Percentiles rank a stretch among this genome's conserved stretches.
Conservation (phyloP, 306 rosid species). For the Quillaja saponaria region DNA sequence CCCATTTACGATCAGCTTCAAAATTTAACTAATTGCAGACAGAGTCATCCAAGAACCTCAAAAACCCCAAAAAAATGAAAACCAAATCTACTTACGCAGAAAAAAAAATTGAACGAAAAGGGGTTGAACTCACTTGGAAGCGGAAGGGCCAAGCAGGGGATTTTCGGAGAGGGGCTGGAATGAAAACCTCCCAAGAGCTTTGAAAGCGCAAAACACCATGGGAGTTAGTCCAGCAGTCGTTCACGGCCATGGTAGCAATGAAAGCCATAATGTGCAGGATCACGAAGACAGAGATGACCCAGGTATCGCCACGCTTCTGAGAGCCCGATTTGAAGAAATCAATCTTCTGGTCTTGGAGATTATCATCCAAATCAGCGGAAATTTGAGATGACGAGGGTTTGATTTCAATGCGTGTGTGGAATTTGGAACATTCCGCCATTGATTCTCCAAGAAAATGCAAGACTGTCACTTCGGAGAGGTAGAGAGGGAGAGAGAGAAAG, state of each 20-base stretch:
- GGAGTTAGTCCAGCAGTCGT: slow-evolving; percentile 80
- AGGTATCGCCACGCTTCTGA: slow-evolving; percentile 60
- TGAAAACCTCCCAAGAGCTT: slow-evolving; percentile 66
- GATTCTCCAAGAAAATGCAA: slow-evolving; percentile 24
- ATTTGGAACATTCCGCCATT: slow-evolving; percentile 39
- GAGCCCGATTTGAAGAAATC: slow-evolving; percentile 39
- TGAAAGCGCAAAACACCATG: slow-evolving; percentile 61
- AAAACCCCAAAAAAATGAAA: background rate
- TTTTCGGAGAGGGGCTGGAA: slow-evolving; percentile 86
- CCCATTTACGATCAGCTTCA: background rate
- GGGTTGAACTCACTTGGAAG: slow-evolving; percentile 62
- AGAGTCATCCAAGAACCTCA: background rate
- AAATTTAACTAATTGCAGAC: background rate
- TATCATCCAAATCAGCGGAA: slow-evolving; percentile 13
- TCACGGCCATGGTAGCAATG: slow-evolving; percentile 70
- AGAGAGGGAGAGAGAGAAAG: slow-evolving; percentile 11
- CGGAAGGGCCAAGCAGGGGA: slow-evolving; percentile 89
- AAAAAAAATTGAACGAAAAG: background rate
- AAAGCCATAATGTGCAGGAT: slow-evolving; percentile 69
- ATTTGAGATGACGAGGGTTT: slow-evolving; percentile 35
- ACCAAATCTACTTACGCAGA: background rate
- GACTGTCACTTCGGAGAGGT: slow-evolving; percentile 10
- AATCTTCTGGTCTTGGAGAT: slow-evolving; percentile 38
- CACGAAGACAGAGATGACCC: slow-evolving; percentile 81
- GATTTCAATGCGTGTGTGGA: slow-evolving; percentile 49